A percentile compares a stretch with the other conserved stretches of the same genome.
Evolutionary conservation across 73 alveolate species (phyloP).

Genomic region (Symbiodinium natans): DNA sequence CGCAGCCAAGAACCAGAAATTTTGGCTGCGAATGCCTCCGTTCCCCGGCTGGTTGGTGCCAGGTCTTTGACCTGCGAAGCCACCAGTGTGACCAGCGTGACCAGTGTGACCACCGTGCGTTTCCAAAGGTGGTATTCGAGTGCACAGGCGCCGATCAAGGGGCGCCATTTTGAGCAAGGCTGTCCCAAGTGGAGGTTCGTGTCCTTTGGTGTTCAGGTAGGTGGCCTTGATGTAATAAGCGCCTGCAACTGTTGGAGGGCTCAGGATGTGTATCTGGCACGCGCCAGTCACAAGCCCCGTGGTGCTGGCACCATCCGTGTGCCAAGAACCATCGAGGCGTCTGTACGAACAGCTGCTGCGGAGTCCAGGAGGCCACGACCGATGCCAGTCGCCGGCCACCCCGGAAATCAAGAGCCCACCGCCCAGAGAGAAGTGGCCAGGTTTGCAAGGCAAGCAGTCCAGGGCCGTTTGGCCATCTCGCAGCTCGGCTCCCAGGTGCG

Average conservation of each 20-base stretch:
- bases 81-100: not conserved
- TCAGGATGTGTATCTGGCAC: constrained; percentile 56
- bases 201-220: not conserved
- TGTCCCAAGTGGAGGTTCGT: not conserved
- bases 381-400: constrained; percentile 87
- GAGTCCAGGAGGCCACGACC: constrained; percentile 57
- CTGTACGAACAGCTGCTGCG: constrained; percentile 78
- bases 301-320: constrained; percentile 31
- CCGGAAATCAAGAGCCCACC: constrained; percentile 64
- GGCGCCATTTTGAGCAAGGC: constrained; percentile 45
- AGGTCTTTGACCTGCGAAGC: not conserved
- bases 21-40: not conserved
- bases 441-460: not conserved
- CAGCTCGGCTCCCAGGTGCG: constrained; percentile 21
- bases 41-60: not conserved
- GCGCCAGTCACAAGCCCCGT: constrained; percentile 37
- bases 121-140: not conserved
- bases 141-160: constrained; percentile 62
- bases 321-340: constrained; percentile 6
- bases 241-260: constrained; percentile 58
- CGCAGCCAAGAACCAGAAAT: constrained; percentile 68
- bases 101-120: not conserved
- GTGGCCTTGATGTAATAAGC: not conserved
- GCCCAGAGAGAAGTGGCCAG: not conserved
- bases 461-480: not conserved